Conservation (phyloP, 352 stramenopile species). For the Phytophthora hybrid region DNA sequence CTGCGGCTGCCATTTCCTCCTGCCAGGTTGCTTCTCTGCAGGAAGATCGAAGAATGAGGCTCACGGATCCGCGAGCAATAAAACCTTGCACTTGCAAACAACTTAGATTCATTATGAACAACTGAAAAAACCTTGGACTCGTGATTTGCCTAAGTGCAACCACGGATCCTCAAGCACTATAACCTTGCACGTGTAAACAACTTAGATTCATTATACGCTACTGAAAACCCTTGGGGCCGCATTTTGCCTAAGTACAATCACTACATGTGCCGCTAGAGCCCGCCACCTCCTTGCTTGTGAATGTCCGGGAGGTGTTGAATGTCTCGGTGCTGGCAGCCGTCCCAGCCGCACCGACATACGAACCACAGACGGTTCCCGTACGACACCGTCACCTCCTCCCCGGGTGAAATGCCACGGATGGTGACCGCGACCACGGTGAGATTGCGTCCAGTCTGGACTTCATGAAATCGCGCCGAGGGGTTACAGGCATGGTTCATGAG, state of each 20-base stretch:
- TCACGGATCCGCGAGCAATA: background rate
- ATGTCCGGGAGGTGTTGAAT: background rate
- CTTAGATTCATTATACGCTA: too few relatives aligned
- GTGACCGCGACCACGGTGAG: background rate
- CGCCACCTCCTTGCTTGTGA: background rate
- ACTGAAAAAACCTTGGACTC: background rate
- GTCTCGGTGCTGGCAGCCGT: background rate
- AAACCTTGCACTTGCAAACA: background rate
- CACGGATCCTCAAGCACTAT: background rate
- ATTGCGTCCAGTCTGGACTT: background rate
- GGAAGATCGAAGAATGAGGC: background rate
- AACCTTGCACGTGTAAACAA: too few relatives aligned
- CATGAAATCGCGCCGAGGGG: background rate
- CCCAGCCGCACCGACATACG: background rate
- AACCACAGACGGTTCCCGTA: background rate
- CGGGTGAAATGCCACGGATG: background rate
- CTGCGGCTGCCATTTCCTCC: background rate
- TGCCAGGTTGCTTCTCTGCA: background rate
- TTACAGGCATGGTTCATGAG: background rate
- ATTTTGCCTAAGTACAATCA: background rate
- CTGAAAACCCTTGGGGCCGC: too few relatives aligned
- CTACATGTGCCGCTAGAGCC: background rate
- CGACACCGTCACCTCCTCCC: background rate
- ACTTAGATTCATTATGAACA: background rate
- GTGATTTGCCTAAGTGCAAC: background rate